Evolutionary conservation across 768 basidiomycete genomes (phyloP).

Genomic region (Mycena amicta): DNA sequence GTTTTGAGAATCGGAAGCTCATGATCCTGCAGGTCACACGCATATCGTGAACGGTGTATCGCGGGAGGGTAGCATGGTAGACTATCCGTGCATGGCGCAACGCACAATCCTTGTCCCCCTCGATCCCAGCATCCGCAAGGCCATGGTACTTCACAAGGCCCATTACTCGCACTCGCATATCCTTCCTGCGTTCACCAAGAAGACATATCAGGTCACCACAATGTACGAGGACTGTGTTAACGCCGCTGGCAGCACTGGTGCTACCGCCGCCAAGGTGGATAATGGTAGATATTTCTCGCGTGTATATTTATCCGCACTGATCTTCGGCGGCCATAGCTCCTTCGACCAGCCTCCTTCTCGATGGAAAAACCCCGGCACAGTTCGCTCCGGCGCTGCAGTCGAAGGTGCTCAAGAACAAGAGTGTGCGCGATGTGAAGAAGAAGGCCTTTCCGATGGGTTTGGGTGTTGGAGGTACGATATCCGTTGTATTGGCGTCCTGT

Average conservation of each 20-base stretch:
- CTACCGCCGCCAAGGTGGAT: slow-evolving; percentile 19
- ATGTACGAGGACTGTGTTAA: slow-evolving; percentile 6
- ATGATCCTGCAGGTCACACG: background rate
- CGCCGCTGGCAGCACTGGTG: slow-evolving; percentile 11
- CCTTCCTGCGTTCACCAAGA: slow-evolving; percentile 17
- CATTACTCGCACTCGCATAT: slow-evolving; percentile 22
- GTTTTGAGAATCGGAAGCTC: background rate
- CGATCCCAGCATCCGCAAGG: background rate
- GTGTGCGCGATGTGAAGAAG: slow-evolving; percentile 6
- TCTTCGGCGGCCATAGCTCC: background rate
- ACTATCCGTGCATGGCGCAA: background rate
- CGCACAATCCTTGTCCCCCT: slow-evolving; percentile 7
- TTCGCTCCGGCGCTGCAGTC: slow-evolving; percentile 12
- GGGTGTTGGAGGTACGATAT: background rate
- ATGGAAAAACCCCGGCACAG: background rate
- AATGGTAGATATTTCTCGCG: slow-evolving; percentile 5
- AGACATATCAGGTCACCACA: slow-evolving; percentile 1
- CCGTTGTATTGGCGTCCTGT: background rate
- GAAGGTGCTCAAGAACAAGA: background rate
- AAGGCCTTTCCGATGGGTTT: background rate
- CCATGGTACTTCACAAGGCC: background rate
- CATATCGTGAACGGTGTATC: slow-evolving; percentile 6
- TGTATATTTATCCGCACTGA: background rate
- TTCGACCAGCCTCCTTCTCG: background rate
- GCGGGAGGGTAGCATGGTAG: background rate